Conservation (phyloP, 805 yeast genomes). For the Teunomyces lycoperdinae region DNA sequence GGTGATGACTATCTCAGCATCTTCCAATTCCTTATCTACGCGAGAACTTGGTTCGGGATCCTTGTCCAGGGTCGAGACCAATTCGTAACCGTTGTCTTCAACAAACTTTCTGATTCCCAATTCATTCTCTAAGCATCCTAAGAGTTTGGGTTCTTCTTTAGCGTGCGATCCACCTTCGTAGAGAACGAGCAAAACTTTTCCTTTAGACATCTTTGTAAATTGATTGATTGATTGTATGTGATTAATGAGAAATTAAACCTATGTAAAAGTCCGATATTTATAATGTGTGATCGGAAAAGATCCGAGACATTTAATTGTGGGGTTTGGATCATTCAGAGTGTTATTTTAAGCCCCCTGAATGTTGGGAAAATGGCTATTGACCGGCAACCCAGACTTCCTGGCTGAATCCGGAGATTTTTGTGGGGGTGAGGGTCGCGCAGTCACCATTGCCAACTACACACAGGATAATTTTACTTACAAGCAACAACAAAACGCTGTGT, state of each 20-base stretch:
- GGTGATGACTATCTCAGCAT: slow-evolving; percentile 74
- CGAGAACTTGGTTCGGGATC: slow-evolving; percentile 56
- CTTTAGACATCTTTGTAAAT: slow-evolving; percentile 10
- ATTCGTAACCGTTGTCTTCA: slow-evolving; percentile 62
- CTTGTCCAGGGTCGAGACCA: slow-evolving; percentile 65
- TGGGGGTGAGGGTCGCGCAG: not conserved
- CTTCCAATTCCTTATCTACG: slow-evolving; percentile 64
- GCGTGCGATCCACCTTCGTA: slow-evolving; percentile 62
- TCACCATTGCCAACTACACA: not conserved
- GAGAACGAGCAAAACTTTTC: slow-evolving; percentile 52
- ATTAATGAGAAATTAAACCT: not conserved
- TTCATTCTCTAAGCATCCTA: slow-evolving; percentile 74
- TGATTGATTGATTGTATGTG: not conserved
- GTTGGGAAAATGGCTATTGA: not conserved
- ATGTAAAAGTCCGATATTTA: not conserved
- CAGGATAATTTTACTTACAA: not conserved
- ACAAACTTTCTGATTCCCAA: slow-evolving; percentile 67
- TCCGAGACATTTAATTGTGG: slow-evolving; percentile 5
- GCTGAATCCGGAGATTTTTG: not conserved
- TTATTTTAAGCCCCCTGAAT: not conserved
- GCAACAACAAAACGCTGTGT: not conserved
- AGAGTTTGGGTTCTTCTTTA: slow-evolving; percentile 53
- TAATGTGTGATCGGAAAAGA: not conserved
- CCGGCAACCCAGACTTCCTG: not conserved
- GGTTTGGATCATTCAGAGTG: not conserved